Percentiles rank a stretch among this genome's conserved stretches.
Evolutionary conservation across 768 basidiomycete species (phyloP).

Genomic region (Lactarius evosmus): DNA sequence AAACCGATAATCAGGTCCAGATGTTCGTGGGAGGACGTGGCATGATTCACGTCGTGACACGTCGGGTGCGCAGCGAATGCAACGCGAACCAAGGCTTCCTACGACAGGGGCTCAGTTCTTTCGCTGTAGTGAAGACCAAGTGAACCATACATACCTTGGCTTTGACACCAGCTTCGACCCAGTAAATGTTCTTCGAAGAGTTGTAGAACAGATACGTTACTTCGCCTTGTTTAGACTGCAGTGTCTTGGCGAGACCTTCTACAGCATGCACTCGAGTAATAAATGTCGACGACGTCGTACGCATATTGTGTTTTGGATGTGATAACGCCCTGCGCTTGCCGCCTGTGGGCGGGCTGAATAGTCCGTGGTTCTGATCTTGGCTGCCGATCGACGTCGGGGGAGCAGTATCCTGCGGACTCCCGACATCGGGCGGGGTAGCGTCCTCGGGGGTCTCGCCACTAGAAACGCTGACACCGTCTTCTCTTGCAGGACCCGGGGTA

Average conservation of each 20-base stretch:
- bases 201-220: slow-evolving; percentile 86
- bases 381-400: slow-evolving; percentile 41
- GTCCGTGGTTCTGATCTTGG: slow-evolving; percentile 45
- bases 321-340: slow-evolving; percentile 63
- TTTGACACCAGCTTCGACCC: slow-evolving; percentile 84
- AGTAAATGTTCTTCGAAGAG: slow-evolving; percentile 75
- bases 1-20: slow-evolving; percentile 92
- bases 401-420: slow-evolving; percentile 31
- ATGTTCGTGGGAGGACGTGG: slow-evolving; percentile 73
- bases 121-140: slow-evolving; percentile 7
- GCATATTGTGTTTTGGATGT: slow-evolving; percentile 87
- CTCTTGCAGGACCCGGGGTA: slow-evolving; percentile 27
- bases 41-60: slow-evolving; percentile 81
- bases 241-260: slow-evolving; percentile 68
- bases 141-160: slow-evolving; percentile 56
- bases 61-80: slow-evolving; percentile 86
- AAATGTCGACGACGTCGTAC: slow-evolving; percentile 89
- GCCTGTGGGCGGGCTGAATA: slow-evolving; percentile 49
- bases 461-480: slow-evolving; percentile 71
- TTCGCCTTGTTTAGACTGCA: slow-evolving; percentile 82
- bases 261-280: slow-evolving; percentile 80
- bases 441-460: slow-evolving; percentile 79
- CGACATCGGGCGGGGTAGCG: slow-evolving; percentile 37
- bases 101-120: not conserved
- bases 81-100: slow-evolving; percentile 87